Evolutionary conservation across 2,329 filamentous ascomycete genomes (phyloP).

Genomic region (Monilinia polystroma): DNA sequence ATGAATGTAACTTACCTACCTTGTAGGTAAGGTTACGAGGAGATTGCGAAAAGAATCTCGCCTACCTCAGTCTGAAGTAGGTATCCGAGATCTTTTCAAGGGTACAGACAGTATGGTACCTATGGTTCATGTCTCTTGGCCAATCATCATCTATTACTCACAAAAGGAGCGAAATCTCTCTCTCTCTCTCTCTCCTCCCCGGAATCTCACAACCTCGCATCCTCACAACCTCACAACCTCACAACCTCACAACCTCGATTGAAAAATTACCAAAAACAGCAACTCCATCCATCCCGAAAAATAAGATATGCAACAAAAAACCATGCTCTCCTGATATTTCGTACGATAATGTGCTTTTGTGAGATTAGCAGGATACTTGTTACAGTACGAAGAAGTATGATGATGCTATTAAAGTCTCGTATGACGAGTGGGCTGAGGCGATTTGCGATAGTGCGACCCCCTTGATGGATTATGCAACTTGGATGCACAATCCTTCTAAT

Average conservation of each 20-base stretch:
- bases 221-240: too few relatives aligned
- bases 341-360: background rate
- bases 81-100: slow-evolving; percentile 16
- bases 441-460: background rate
- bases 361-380: background rate
- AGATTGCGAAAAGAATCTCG: background rate
- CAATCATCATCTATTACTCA: background rate
- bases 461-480: background rate
- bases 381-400: background rate
- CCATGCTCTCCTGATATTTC: background rate
- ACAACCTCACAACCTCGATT: background rate
- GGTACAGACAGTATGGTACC: background rate
- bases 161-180: background rate
- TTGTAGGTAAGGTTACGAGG: background rate
- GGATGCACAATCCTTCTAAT: background rate
- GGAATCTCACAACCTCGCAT: background rate
- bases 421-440: slow-evolving; percentile 1
- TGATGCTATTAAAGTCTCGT: slow-evolving; percentile 8
- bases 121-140: background rate
- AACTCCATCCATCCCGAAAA: background rate
- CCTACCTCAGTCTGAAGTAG: background rate
- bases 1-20: too few relatives aligned
- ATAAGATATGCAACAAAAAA: slow-evolving; percentile 7
- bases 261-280: slow-evolving; percentile 1
- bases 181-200: background rate